Evolutionary conservation across 768 basidiomycete genomes (phyloP).

Genomic region (Tylopilus rubrobrunneus): DNA sequence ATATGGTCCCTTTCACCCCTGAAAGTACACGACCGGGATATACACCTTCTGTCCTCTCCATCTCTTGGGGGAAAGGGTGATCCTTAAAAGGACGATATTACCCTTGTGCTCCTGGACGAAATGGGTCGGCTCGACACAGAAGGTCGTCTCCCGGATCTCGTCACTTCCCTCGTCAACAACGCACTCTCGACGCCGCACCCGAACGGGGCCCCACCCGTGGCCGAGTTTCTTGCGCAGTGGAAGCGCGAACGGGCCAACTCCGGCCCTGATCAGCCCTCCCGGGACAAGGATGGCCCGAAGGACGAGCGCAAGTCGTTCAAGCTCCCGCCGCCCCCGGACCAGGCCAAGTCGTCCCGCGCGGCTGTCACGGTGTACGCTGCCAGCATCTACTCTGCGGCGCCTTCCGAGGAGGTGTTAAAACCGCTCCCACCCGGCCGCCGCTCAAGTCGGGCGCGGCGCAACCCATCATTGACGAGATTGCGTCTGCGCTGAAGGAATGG

Average conservation of each 20-base stretch:
- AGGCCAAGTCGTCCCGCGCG: conserved; percentile 67
- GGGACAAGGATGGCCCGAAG: conserved; percentile 63
- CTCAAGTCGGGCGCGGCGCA: too few species aligned
- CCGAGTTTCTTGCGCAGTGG: conserved; percentile 43
- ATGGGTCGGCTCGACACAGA: conserved; percentile 86
- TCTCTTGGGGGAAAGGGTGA: conserved; percentile 97
- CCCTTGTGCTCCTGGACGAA: conserved; percentile 81
- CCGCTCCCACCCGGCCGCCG: too few species aligned
- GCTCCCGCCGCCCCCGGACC: conserved; percentile 70
- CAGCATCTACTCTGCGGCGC: too few species aligned
- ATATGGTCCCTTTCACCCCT: conserved; percentile 71
- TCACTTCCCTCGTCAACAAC: conserved; percentile 46
- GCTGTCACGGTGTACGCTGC: conserved; percentile 72
- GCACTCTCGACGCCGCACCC: conserved; percentile 27
- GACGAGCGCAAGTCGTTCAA: too few species aligned
- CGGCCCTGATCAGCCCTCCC: conserved; percentile 20
- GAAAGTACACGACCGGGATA: conserved; percentile 66
- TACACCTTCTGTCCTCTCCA: conserved; percentile 73
- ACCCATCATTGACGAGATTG: too few species aligned
- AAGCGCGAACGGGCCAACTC: conserved; percentile 29
- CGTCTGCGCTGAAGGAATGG: too few species aligned
- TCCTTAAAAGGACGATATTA: conserved; percentile 84
- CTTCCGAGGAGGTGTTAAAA: too few species aligned
- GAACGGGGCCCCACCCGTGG: conserved; percentile 37
- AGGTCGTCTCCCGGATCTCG: too few species aligned